phyloP scores from a whole-genome alignment of 2,329 filamentous ascomycete species.

The Pseudonectria buxi region DNA sequence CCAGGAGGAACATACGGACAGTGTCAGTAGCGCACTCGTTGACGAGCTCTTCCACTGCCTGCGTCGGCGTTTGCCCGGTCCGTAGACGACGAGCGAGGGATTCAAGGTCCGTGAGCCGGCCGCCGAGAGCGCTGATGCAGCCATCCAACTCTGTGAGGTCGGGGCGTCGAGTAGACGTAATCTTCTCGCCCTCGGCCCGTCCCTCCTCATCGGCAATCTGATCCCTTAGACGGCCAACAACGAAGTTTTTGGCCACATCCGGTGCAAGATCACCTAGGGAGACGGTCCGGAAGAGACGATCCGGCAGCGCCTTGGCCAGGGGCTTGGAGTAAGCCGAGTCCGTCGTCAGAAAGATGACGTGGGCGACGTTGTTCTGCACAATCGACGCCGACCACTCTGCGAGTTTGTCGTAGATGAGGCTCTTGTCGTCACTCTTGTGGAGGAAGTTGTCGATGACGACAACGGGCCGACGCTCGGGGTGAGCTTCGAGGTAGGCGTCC shows the following conservation, averaged over 20 bases:
- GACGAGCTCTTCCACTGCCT: constrained; percentile 82
- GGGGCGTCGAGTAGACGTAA: constrained; percentile 17
- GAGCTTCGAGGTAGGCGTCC: constrained; percentile 83
- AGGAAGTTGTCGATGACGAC: constrained; percentile 90
- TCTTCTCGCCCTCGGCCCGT: constrained; percentile 20
- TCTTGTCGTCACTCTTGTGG: constrained; percentile 62
- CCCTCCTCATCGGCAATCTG: constrained; percentile 23
- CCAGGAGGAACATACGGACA: constrained; percentile 83
- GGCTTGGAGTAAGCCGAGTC: constrained; percentile 86
- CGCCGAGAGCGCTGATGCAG: constrained; percentile 76
- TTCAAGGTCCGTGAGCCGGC: constrained; percentile 90
- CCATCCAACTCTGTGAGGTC: constrained; percentile 68
- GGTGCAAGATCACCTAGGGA: constrained; percentile 80
- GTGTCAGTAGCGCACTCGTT: constrained; percentile 85
- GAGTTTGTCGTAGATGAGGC: constrained; percentile 68
- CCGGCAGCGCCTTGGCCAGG: constrained; percentile 77
- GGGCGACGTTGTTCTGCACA: constrained; percentile 81
- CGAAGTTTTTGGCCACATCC: constrained; percentile 80
- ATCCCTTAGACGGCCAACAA: constrained; percentile 70
- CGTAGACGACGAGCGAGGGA: constrained; percentile 87
- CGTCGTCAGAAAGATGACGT: constrained; percentile 89
- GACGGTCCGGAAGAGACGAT: constrained; percentile 82
- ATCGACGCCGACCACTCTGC: constrained; percentile 85
- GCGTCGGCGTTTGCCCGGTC: constrained; percentile 72
- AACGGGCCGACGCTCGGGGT: constrained; percentile 75